Base-by-base conservation (phyloP, 2,329 filamentous ascomycete genomes). In the Pseudogymnoascus sp. region DNA sequence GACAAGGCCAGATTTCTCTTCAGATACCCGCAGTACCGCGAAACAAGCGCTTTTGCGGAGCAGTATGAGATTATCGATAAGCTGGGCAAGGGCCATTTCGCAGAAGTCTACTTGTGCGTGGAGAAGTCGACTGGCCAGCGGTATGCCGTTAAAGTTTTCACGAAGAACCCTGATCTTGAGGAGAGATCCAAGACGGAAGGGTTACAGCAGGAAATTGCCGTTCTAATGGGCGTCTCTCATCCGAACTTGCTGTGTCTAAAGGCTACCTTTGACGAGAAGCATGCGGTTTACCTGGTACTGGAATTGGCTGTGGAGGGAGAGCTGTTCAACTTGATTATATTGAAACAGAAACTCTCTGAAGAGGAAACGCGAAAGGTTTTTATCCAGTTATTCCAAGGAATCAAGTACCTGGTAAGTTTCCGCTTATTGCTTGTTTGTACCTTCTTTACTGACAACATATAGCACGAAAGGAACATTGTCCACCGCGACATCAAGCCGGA, bases 401-500 rank as follows among this genome's bases (percentile, higher is more conserved):
- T 97, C 65, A 97, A 97, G 73, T 97, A 99, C 73, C 72, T 99
- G 78, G 93, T 97, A 81, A 75, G 86, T 75, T 25, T 18, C 28
- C n/a, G 18, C 47, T 39, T 43, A 14, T 22, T 20, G 18, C n/a
- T n/a, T 16, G 8, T 30, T 12, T 58, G 6, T 12, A 9, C 4
- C 28, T 47, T 11, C 20, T 16, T 60, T 58, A 37, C 72, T 78
- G 58, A 78, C 63, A 37, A 36, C 43, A 8, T 62, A 35, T 64
- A 97, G 93, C 94, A 99, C 72, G 94, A 97, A 64, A 89, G 94
- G 65, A 95, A 94, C 69, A 96, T 99, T 73, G 92, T 97, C 4
- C 94, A 99, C 73, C 88, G 94, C 62, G 94, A 99, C 69, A 96
- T 97, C 76, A 97, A 97, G 74, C 93, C 92, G 0, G 93, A 97